A percentile compares a stretch with the other conserved stretches of the same genome.
Evolutionary conservation across 2,329 filamentous ascomycete genomes (phyloP).

Genomic region (Daldinia eschscholtzii): DNA sequence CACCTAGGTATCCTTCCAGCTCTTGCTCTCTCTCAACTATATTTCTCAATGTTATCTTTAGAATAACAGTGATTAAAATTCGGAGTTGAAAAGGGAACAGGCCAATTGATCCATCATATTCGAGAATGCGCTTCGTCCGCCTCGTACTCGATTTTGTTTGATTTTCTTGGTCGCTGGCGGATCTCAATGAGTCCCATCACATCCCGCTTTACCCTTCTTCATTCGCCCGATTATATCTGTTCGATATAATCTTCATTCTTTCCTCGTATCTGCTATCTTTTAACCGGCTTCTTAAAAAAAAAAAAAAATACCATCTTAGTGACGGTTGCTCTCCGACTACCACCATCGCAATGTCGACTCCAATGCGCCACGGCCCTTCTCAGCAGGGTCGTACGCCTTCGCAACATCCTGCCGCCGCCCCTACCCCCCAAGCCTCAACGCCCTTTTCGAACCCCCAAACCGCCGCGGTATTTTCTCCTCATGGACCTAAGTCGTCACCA

Average conservation of each 20-base stretch:
- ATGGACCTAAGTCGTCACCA: conserved; percentile 69
- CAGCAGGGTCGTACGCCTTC: conserved; percentile 65
- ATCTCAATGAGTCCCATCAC: neutral
- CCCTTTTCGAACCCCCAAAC: conserved; percentile 70
- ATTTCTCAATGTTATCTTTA: neutral
- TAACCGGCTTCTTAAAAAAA: neutral
- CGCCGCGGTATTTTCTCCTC: conserved; percentile 70
- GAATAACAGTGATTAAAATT: neutral
- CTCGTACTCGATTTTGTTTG: neutral
- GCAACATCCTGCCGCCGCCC: conserved; percentile 63
- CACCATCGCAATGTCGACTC: conserved; percentile 51
- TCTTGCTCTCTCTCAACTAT: too few species aligned
- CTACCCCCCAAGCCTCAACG: conserved; percentile 75
- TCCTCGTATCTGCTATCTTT: neutral
- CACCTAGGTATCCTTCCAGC: too few species aligned
- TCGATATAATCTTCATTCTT: neutral
- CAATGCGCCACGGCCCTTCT: conserved; percentile 58
- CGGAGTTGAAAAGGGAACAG: neutral
- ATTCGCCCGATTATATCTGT: neutral
- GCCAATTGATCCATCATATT: neutral
- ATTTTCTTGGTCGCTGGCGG: neutral
- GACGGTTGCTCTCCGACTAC: neutral
- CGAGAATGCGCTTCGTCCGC: conserved; percentile 9
- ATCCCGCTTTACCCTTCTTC: neutral
- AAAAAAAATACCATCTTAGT: neutral